These are phyloP conservation scores for Tetrahymena borealis DNA, from an alignment of 73 alveolate genomes.

Conservation along the genomic window DNA sequence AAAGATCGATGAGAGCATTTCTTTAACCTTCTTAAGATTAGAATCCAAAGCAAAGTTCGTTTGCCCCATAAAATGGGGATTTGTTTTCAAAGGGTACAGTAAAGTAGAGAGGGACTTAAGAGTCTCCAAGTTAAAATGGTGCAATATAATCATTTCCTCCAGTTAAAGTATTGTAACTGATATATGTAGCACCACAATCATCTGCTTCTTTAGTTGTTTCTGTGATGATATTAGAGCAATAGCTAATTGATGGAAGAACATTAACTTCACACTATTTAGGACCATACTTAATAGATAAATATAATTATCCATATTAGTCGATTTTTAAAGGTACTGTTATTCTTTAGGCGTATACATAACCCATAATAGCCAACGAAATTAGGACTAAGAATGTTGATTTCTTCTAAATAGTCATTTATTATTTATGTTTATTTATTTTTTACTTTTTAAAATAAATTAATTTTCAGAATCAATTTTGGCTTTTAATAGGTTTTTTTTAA, in stretches of 20 bases:
- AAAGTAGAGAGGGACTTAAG: neutral
- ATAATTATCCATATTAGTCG: neutral
- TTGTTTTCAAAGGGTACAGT: neutral
- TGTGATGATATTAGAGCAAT: neutral
- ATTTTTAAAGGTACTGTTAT: neutral
- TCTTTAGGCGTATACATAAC: too few species aligned
- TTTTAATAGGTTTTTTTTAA: too few species aligned
- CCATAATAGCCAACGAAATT: too few species aligned
- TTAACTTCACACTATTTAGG: neutral
- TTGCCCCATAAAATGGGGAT: neutral
- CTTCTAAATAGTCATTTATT: too few species aligned
- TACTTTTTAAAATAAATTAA: too few species aligned
- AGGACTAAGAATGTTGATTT: too few species aligned
- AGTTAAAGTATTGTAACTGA: neutral
- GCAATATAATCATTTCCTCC: neutral
- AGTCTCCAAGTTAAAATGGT: neutral
- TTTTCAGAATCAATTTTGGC: too few species aligned
- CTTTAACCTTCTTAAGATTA: neutral
- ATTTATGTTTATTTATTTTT: too few species aligned
- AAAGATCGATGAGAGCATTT: neutral
- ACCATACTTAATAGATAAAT: neutral
- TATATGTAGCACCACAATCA: neutral
- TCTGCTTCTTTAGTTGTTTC: neutral
- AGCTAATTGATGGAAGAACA: neutral
- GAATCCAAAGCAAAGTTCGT: neutral